Base-by-base conservation (phyloP, 225 moss, liverwort and hornwort genomes). In the Straminergon stramineum region DNA sequence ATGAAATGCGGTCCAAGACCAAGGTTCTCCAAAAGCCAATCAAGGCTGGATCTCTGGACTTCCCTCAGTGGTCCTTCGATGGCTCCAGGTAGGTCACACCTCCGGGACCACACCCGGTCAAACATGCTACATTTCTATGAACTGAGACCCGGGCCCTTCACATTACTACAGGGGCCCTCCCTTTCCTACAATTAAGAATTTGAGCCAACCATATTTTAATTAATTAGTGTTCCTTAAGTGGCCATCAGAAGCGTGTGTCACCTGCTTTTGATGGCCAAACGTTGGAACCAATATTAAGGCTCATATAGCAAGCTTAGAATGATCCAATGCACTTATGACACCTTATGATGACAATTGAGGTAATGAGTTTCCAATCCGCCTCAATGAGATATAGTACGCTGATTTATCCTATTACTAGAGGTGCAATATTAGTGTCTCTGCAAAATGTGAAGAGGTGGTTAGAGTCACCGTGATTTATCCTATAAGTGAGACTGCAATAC, bases 1-100 rank as follows among this genome's bases (percentile, higher is more conserved):
- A 98, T 75, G 98, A 98, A 88, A 97, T 98, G 98, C 94, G 98
- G 26, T 96, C 98, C 26, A 98, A 98, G 92, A 97, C 98, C 35
- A 98, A 98, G 90, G 97, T 98, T 68, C 85, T 98, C 14, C 95
- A 75, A 39, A 91, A 94, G 70, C 95, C 96, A 26, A 48, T 95
- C 39, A 84, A 92, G n/a, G 90, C 94, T 24, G 98, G 98, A 6
- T 94, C 98, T 67, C 56, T 89, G 8, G 92, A 96, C 88, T 98
- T 97, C 79, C 98, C 98, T 28, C 93, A 96, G 75, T 98, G 98
- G 98, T 98, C 98, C 57, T 98, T 97, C 80, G 98, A 98, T 64
- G 98, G 98, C 31, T 98, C 98, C 90, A 96, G 96, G 96, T 94
- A 91, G 69, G 69, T 24, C 22, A 58, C 28, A 28, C 15, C 48